phyloP scores from a whole-genome alignment of 2,329 filamentous ascomycete genomes.

The Aphanoascus verrucosus region DNA sequence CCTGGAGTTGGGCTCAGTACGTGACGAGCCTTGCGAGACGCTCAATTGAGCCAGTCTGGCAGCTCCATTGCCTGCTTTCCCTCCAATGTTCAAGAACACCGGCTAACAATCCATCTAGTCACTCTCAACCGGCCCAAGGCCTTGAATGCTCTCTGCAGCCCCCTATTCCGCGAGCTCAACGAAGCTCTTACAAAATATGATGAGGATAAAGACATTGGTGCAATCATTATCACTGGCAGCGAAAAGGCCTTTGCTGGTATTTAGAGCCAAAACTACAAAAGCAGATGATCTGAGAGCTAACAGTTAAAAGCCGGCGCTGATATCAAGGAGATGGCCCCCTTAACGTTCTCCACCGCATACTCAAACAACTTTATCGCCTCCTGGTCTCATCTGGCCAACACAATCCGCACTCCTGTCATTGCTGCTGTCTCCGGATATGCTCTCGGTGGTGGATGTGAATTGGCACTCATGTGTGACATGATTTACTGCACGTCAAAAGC shows the following conservation, averaged over 20 bases:
- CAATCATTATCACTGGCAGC: slow-evolving; percentile 79
- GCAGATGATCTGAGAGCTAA: background rate
- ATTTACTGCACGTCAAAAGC: slow-evolving; percentile 78
- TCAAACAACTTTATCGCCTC: slow-evolving; percentile 84
- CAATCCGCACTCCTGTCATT: slow-evolving; percentile 87
- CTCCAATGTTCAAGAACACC: background rate
- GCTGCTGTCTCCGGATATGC: slow-evolving; percentile 91
- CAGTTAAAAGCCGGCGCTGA: slow-evolving; percentile 63
- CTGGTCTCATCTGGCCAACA: slow-evolving; percentile 77
- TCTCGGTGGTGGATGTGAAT: slow-evolving; percentile 87
- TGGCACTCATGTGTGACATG: slow-evolving; percentile 95
- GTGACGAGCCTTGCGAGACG: slow-evolving; percentile 17
- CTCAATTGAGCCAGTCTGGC: background rate
- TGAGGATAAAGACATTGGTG: slow-evolving; percentile 55
- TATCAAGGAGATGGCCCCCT: slow-evolving; percentile 96
- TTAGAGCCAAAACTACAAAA: background rate
- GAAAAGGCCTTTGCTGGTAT: slow-evolving; percentile 70
- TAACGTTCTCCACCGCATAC: slow-evolving; percentile 83
- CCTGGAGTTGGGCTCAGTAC: slow-evolving; percentile 84
- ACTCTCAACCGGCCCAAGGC: slow-evolving; percentile 90
- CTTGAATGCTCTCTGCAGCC: slow-evolving; percentile 84
- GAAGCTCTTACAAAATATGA: slow-evolving; percentile 62
- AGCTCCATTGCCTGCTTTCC: background rate
- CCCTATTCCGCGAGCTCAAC: slow-evolving; percentile 84
- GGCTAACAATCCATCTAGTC: slow-evolving; percentile 44